These are phyloP conservation scores for Umbelopsis sp. DNA, from an alignment of 192 early-diverging fungal genomes.

Conservation along the genomic window DNA sequence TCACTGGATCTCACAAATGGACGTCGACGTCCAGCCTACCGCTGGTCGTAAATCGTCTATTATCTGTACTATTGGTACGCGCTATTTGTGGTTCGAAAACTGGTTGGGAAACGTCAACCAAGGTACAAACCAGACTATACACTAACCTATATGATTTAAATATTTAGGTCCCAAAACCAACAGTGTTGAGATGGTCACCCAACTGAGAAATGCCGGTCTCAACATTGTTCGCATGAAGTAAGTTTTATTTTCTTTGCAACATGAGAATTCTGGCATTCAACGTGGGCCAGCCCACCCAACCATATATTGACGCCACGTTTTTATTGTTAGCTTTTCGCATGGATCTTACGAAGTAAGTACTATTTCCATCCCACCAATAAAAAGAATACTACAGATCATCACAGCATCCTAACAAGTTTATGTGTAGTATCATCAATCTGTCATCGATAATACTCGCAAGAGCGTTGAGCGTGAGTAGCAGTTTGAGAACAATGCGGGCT, in stretches of 20 bases:
- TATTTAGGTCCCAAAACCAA: slow-evolving; percentile 70
- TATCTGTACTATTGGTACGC: slow-evolving; percentile 76
- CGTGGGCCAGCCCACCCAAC: neutral
- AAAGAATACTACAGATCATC: neutral
- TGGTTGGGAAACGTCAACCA: neutral
- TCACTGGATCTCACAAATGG: slow-evolving; percentile 71
- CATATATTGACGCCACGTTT: slow-evolving; percentile 5
- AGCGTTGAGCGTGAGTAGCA: slow-evolving; percentile 46
- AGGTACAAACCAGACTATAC: neutral
- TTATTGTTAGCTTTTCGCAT: slow-evolving; percentile 52
- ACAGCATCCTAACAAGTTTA: slow-evolving; percentile 12
- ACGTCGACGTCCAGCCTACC: slow-evolving; percentile 59
- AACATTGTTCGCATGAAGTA: slow-evolving; percentile 85
- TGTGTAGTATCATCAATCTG: slow-evolving; percentile 60
- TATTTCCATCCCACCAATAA: neutral
- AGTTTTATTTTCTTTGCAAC: neutral
- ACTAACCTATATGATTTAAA: neutral
- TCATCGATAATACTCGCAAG: slow-evolving; percentile 58
- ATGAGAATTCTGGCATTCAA: neutral
- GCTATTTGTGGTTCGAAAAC: neutral
- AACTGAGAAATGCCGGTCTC: slow-evolving; percentile 76
- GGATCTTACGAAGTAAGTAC: slow-evolving; percentile 57
- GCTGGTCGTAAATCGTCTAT: slow-evolving; percentile 79
- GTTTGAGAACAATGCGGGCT: slow-evolving; percentile 7
- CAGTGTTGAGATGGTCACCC: slow-evolving; percentile 74